A percentile compares a stretch with the other conserved stretches of the same genome.
Evolutionary conservation across 2,329 filamentous ascomycete genomes (phyloP).

Genomic region (Penicillium capsulatum): DNA sequence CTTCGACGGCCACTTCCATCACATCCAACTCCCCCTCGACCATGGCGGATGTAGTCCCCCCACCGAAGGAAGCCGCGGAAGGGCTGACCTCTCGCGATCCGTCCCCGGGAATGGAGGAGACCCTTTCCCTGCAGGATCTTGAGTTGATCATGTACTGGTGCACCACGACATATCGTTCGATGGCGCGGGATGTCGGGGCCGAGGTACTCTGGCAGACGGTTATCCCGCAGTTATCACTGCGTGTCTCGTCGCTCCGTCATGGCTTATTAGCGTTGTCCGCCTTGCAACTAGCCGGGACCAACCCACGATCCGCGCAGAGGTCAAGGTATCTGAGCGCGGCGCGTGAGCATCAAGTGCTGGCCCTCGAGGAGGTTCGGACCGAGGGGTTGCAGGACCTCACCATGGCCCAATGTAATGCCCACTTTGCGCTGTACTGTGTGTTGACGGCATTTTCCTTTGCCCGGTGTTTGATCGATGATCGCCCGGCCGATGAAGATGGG

Average conservation of each 20-base stretch:
- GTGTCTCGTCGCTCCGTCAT: conserved; percentile 30
- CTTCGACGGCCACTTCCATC: conserved; percentile 6
- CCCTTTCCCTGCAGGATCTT: conserved; percentile 26
- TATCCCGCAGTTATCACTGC: conserved; percentile 30
- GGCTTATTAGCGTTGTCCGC: conserved; percentile 36
- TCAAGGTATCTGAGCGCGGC: conserved; percentile 27
- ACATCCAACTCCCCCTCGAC: conserved; percentile 2
- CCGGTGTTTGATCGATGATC: conserved; percentile 21
- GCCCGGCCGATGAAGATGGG: conserved; percentile 8
- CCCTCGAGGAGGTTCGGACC: conserved; percentile 22
- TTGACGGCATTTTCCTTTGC: conserved; percentile 37
- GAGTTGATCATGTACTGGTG: conserved; percentile 38
- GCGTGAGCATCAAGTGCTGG: conserved; percentile 26
- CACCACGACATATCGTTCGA: conserved; percentile 31
- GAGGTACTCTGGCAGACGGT: conserved; percentile 31
- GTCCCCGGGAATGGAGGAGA: conserved; percentile 10
- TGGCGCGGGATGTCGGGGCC: conserved; percentile 23
- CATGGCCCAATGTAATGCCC: conserved; percentile 32
- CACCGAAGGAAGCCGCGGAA: not conserved
- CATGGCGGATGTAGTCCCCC: conserved; percentile 10
- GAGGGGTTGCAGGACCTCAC: conserved; percentile 19
- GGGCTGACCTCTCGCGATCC: not conserved
- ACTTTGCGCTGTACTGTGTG: conserved; percentile 34
- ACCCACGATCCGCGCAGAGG: conserved; percentile 9
- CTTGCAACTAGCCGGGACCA: conserved; percentile 28